Percentiles rank a stretch among this genome's conserved stretches.
Conservation (phyloP, 2,329 filamentous ascomycete species). For the Chrysosporium keratinophilum region DNA sequence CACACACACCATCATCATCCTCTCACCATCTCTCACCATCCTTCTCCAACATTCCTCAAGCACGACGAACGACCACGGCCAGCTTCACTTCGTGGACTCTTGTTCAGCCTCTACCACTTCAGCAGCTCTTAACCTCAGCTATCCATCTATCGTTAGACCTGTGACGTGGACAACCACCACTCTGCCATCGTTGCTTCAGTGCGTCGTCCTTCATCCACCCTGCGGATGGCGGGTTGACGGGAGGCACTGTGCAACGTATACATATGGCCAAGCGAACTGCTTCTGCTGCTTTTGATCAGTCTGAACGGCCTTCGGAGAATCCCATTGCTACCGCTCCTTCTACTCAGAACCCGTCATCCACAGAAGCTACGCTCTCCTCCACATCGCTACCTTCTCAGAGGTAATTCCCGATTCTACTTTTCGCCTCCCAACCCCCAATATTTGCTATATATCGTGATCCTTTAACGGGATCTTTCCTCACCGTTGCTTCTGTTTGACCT, state of each 20-base stretch:
- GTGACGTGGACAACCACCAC: slow-evolving; percentile 9
- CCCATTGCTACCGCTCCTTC: slow-evolving; percentile 22
- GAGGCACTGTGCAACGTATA: slow-evolving; percentile 23
- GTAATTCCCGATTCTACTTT: slow-evolving; percentile 25
- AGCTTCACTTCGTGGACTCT: not conserved
- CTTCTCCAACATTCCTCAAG: not conserved
- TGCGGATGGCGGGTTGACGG: slow-evolving; percentile 38
- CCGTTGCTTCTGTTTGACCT: not conserved
- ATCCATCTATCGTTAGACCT: not conserved
- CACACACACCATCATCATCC: not conserved
- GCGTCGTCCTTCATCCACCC: slow-evolving; percentile 17
- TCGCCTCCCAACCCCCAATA: slow-evolving; percentile 8
- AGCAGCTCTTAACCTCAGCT: not conserved
- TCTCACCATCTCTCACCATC: not conserved
- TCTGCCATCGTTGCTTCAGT: slow-evolving; percentile 12
- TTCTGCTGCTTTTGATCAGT: slow-evolving; percentile 33
- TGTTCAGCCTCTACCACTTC: not conserved
- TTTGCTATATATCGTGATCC: not conserved
- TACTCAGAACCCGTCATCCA: slow-evolving; percentile 22
- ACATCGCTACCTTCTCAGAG: slow-evolving; percentile 26
- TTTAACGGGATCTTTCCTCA: not conserved
- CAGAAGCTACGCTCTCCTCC: slow-evolving; percentile 18
- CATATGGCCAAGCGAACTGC: slow-evolving; percentile 41
- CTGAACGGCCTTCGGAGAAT: slow-evolving; percentile 25
- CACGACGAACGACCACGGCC: not conserved